Evolutionary conservation across 805 yeast genomes (phyloP), one percentile per base, ranked within the genome.

Genomic region (Lachancea meyersii): DNA sequence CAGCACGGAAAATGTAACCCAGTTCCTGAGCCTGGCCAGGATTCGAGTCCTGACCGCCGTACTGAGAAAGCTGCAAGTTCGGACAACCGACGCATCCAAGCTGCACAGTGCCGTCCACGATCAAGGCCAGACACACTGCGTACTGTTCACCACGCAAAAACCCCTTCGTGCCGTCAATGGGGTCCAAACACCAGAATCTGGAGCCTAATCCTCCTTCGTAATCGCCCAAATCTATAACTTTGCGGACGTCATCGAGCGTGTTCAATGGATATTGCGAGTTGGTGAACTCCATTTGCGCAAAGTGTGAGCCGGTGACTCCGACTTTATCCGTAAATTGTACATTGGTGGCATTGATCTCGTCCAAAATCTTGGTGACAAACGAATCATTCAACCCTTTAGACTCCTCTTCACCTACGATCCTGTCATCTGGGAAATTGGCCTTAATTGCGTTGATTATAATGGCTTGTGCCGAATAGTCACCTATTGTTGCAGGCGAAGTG

Each of bases 121-220:
- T 80, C 51, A 93, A 68, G 0, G 95, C 97, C 35, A 93, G 69
- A 60, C 99, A 93, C 1, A 93, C 95, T 1, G 98, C 97, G 63
- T 87, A 93, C 60, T 93, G 99, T 50, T 89, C 97, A 36, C 96
- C 95, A 58, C 99, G 74, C 42, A 93, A 68, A 60, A 93, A 93
- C 0, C 99, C 99, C 61, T 82, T 93, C 17, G 99, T 93, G 6
- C 99, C 99, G 59, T 93, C 99, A 48, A 93, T 89, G 31, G 99
- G 99, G 58, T 93, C 99, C 56, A 93, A 68, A 1, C 97, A 95
- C 99, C 99, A 93, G 60, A 86, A 79, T 48, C 98, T 72, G 19
- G 95, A 95, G 28, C 63, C 69, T 24, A 66, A 52, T 4, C 97
- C 95, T 42, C 97, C 97, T 48, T 72, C 61, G 31, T 84, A 85